Conservation (phyloP, 106 monocot species). For the Vanilla planifolia region DNA sequence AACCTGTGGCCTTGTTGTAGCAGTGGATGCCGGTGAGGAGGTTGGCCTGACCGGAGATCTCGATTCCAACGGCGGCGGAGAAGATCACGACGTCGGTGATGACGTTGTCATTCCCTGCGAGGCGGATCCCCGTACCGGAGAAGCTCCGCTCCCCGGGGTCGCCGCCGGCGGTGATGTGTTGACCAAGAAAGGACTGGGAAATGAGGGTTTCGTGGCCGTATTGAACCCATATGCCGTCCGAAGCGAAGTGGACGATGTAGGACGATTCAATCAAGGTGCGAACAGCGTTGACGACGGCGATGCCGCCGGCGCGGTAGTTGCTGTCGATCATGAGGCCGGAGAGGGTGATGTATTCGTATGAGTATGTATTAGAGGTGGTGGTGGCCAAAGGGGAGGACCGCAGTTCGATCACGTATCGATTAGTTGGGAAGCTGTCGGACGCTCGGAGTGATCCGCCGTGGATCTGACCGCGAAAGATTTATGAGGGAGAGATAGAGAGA, state of each 20-base stretch:
- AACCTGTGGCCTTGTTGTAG: constrained; percentile 52
- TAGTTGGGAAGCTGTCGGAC: constrained; percentile 54
- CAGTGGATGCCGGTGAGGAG: constrained; percentile 41
- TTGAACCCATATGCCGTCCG: constrained; percentile 37
- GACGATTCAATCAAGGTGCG: constrained; percentile 48
- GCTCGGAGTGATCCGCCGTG: constrained; percentile 59
- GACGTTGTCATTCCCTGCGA: constrained; percentile 45
- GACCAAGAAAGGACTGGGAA: constrained; percentile 33
- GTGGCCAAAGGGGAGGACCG: constrained; percentile 1
- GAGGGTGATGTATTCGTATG: constrained; percentile 67
- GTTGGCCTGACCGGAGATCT: constrained; percentile 51
- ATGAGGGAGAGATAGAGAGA: too few relatives aligned
- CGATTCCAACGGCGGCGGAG: constrained; percentile 33
- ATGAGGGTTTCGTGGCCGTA: constrained; percentile 48
- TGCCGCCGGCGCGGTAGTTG: constrained; percentile 57
- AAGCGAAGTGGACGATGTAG: constrained; percentile 53
- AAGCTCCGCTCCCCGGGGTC: constrained; percentile 39
- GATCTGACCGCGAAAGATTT: constrained; percentile 27
- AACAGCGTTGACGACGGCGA: constrained; percentile 55
- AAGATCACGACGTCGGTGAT: constrained; percentile 54
- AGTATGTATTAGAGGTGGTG: not conserved
- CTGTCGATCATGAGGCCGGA: constrained; percentile 52
- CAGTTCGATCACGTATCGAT: constrained; percentile 70
- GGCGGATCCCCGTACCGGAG: constrained; percentile 29
- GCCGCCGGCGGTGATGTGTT: constrained; percentile 38